Base-by-base conservation (phyloP, 129 eudicot species). In the Heracleum sosnowskyi region DNA sequence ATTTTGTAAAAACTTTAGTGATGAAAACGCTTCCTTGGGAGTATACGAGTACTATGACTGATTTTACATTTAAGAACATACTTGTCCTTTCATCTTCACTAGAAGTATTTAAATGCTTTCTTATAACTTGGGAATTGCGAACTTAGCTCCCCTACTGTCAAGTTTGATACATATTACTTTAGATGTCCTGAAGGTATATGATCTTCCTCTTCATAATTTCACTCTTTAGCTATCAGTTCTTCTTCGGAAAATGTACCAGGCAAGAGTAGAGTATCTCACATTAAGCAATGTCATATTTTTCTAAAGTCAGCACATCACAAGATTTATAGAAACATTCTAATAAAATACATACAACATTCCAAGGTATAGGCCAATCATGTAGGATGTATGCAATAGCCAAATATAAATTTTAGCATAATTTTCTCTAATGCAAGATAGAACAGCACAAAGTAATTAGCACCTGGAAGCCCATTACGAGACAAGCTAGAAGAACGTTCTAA, bases 401-500 rank as follows among this genome's bases (percentile, higher is more conserved):
- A 72, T 26, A 72, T 40, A 9, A 71, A 72, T 72, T 39, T 22
- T 41, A 40, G 28, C 36, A 72, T 24, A 24, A 70, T 70, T 8
- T 36, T n/a, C 5, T 20, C 76, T 41, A 28, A 9, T 26, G n/a
- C 34, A 18, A 9, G 40, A 73, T 11, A 41, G 72, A 64, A 64
- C 69, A 47, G 68, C 33, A 62, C 9, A 36, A 12, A 81, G 62
- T 75, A 84, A 76, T 79, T 36, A 75, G 88, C 26, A 69, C 98
- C 98, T 88, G 98, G 97, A 76, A 87, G 88, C 80, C 82, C 82
- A 35, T 82, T 84, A 57, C 81, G 73, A 68, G 90, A 86, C 75
- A 71, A 78, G 80, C 81, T 80, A 71, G 89, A 81, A 66, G 97
- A 86, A 70, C 86, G 90, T 74, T 89, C 87, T 51, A 82, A 81